Base-by-base conservation (phyloP, 345 rosid species). In the Crucihimalaya himalaica region DNA sequence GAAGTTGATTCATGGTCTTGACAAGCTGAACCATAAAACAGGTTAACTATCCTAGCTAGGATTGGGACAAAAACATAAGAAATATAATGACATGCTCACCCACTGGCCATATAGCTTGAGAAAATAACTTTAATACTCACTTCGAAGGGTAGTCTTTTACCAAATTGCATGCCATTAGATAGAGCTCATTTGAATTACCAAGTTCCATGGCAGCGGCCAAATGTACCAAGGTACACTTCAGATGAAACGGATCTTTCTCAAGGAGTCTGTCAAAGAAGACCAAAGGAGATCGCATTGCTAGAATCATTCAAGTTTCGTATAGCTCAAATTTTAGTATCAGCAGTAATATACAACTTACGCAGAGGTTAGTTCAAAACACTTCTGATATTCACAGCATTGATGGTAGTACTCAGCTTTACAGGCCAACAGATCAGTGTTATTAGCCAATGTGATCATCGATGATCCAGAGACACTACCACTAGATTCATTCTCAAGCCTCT, bases 331-430 rank as follows among this genome's bases (percentile, higher is more conserved):
- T 32, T 64, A 34, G 39, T n/a, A 37, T 62, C 56, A 61, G 28
- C 20, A 80, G 63, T 18, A 45, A 69, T 52, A 52, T 65, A 32
- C 56, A 63, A 83, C 99, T 85, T 84, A 95, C 98, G 63, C 55
- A 48, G 96, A 82, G 63, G 99, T 92, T 69, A 95, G 81, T 62
- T 88, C 98, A 63, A 92, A 95, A 76, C 99, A 92, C 80, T 92
- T 92, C 72, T 95, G 86, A 79, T 88, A 89, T 86, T 95, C 94
- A 72, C 99, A 97, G 78, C 89, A 85, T 68, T 95, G 98, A 84
- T 90, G 93, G 78, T 90, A 90, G 85, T 90, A 95, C 80, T 92
- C 98, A 74, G 98, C 99, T 87, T 95, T 90, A 80, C 99, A 88
- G 55, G 93, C 86, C 84, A 92, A 81, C 66, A 92, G 88, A 86